A percentile compares a stretch with the other conserved stretches of the same genome.
Conservation (phyloP, 768 basidiomycete species). For the Plicaturopsis crispa region DNA sequence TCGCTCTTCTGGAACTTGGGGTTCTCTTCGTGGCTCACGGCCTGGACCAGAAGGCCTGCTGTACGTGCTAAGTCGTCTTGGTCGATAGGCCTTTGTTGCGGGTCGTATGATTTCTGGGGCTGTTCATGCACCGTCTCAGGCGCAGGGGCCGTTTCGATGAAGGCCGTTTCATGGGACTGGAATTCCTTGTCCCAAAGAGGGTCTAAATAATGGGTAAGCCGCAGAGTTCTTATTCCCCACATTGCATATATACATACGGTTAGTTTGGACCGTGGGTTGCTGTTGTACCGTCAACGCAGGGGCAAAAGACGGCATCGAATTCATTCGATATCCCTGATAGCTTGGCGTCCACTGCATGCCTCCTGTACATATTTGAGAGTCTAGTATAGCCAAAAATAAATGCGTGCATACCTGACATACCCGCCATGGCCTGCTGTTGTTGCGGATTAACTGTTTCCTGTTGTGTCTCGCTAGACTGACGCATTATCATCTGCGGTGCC, state of each 20-base stretch:
- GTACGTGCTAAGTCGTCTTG: conserved; percentile 73
- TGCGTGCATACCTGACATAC: no score
- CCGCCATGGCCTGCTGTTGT: no score
- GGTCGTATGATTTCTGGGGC: conserved; percentile 15
- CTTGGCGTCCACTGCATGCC: conserved; percentile 32
- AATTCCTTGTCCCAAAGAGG: conserved; percentile 60
- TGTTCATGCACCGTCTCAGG: conserved; percentile 11
- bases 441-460: no score
- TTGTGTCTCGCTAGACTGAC: conserved; percentile 9
- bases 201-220: conserved; percentile 9
- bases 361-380: conserved; percentile 18
- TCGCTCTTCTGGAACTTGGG: conserved; percentile 81
- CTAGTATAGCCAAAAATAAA: no score
- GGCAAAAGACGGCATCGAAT: conserved; percentile 27
- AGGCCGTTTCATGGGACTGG: conserved; percentile 19
- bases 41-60: conserved; percentile 69
- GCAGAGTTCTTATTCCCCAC: not conserved
- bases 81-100: conserved; percentile 23
- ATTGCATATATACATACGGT: conserved; percentile 25
- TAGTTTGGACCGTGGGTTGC: conserved; percentile 22
- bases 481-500: conserved; percentile 3
- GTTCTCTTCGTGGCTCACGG: conserved; percentile 69
- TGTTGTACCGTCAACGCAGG: conserved; percentile 10
- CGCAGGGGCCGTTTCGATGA: not conserved
- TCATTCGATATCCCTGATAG: conserved; percentile 29